A percentile compares a stretch with the other conserved stretches of the same genome.
These are phyloP conservation scores for Protomyces lactucae-debilis DNA, from an alignment of 1,139 yeast genomes.

Conservation along the genomic window DNA sequence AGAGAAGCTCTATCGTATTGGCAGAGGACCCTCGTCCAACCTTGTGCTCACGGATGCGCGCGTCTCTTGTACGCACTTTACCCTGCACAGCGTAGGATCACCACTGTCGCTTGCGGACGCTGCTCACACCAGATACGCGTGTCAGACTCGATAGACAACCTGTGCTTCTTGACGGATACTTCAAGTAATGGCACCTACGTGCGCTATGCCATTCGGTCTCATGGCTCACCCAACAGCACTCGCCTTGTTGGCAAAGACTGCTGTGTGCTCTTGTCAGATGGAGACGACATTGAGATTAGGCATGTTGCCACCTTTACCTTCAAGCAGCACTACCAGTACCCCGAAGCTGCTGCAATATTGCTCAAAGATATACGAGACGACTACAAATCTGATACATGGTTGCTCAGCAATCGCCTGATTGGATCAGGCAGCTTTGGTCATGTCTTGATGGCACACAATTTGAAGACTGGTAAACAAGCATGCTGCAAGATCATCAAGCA, in stretches of 20 bases:
- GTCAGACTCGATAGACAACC: constrained; percentile 49
- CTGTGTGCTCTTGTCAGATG: constrained; percentile 45
- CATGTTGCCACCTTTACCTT: constrained; percentile 36
- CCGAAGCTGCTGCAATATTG: constrained; percentile 1
- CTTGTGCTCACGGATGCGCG: constrained; percentile 5
- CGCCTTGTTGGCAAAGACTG: constrained; percentile 39
- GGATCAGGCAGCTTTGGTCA: constrained; percentile 64
- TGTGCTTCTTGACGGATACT: constrained; percentile 53
- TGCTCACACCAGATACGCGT: constrained; percentile 1
- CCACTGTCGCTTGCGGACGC: background rate
- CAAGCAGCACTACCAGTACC: constrained; percentile 32
- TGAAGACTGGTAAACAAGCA: constrained; percentile 32
- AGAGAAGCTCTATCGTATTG: background rate
- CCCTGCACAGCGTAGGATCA: constrained; percentile 12
- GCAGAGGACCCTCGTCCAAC: background rate
- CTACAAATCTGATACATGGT: constrained; percentile 42
- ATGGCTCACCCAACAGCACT: background rate
- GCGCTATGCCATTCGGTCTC: background rate
- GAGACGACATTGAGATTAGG: constrained; percentile 46
- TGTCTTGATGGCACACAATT: constrained; percentile 38
- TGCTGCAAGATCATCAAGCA: constrained; percentile 36
- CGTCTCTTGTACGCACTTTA: constrained; percentile 17
- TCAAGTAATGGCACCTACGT: constrained; percentile 42
- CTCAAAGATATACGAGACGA: constrained; percentile 21
- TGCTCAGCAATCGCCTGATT: constrained; percentile 44